Conservation (phyloP, 345 rosid genomes). For the Pseudoturritis turrita region DNA sequence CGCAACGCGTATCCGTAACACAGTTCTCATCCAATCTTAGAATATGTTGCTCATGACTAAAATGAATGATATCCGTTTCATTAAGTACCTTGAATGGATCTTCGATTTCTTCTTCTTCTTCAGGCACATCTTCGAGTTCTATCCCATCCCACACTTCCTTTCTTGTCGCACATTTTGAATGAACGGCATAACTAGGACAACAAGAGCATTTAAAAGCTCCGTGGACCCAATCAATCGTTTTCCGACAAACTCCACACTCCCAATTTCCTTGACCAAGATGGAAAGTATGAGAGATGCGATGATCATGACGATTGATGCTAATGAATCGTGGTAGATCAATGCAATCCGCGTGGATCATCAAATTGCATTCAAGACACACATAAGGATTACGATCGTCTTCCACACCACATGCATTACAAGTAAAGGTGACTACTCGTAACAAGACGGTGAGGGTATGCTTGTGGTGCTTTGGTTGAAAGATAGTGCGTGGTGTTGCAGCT, state of each 20-base stretch:
- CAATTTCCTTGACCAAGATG: neutral
- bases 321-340: conserved; percentile 4
- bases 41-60: neutral
- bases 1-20: neutral
- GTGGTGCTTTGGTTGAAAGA: neutral
- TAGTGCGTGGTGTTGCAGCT: neutral
- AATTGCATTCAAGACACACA: neutral
- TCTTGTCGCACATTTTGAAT: neutral
- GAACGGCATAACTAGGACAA: neutral
- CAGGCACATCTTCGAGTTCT: neutral
- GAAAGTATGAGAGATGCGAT: conserved; percentile 11
- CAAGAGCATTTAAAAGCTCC: conserved; percentile 1
- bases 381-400: neutral
- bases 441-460: neutral
- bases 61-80: neutral
- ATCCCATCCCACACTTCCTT: neutral
- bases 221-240: neutral
- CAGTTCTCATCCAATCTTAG: neutral
- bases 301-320: conserved; percentile 14
- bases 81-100: neutral
- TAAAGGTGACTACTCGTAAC: neutral
- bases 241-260: neutral
- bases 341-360: neutral
- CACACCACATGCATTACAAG: neutral
- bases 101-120: conserved; percentile 6